Conservation (phyloP, 2,329 filamentous ascomycete species). For the Cercospora sp. region DNA sequence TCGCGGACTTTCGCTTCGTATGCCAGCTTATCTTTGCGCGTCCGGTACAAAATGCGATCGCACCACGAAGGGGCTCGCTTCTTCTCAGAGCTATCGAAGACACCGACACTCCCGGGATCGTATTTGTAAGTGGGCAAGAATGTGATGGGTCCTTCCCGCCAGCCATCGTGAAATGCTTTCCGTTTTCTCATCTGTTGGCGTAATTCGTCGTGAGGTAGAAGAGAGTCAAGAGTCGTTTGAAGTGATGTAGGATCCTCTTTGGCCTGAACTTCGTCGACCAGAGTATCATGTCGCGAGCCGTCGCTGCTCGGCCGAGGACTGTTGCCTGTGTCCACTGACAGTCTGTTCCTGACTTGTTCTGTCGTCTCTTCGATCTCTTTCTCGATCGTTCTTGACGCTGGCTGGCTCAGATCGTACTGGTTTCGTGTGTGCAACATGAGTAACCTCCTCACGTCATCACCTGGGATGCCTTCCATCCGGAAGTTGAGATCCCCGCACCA, state of each 20-base stretch:
- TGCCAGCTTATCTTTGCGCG: conserved; percentile 64
- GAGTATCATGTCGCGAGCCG: conserved; percentile 21
- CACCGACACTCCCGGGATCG: conserved; percentile 85
- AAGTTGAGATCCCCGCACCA: conserved; percentile 98
- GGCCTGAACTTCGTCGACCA: conserved; percentile 43
- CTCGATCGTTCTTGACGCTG: conserved; percentile 39
- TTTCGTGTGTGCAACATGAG: conserved; percentile 79
- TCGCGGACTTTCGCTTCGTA: conserved; percentile 66
- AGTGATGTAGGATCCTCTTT: conserved; percentile 80
- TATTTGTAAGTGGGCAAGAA: conserved; percentile 98
- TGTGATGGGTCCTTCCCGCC: conserved; percentile 81
- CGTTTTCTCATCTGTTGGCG: conserved; percentile 68
- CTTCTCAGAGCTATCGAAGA: conserved; percentile 96
- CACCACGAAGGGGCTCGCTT: conserved; percentile 93
- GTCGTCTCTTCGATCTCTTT: conserved; percentile 36
- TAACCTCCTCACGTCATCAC: conserved; percentile 82
- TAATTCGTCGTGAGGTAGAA: conserved; percentile 89
- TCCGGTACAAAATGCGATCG: conserved; percentile 86
- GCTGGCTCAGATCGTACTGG: conserved; percentile 63
- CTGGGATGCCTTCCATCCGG: conserved; percentile 80
- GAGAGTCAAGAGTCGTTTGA: conserved; percentile 81
- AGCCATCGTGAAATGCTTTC: conserved; percentile 88
- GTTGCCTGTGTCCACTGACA: conserved; percentile 16
- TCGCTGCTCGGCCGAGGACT: conserved; percentile 20
- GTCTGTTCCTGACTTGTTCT: conserved; percentile 25